Evolutionary conservation across 805 yeast genomes (phyloP).

Genomic region (Candida endomychidarum): DNA sequence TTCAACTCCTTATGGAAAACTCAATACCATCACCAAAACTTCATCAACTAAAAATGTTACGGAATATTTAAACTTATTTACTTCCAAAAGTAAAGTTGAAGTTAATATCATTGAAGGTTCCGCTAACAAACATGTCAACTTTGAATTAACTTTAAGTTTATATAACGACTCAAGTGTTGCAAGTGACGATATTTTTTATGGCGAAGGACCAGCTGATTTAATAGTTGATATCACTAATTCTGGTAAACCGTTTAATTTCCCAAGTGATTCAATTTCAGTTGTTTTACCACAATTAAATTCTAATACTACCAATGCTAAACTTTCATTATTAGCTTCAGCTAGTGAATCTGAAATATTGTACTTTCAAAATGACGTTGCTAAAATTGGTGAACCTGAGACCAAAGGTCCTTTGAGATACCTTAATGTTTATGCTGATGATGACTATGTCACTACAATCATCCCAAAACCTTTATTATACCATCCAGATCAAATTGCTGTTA

Average conservation of each 20-base stretch:
- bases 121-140: constrained; percentile 13
- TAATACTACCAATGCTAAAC: constrained; percentile 22
- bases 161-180: constrained; percentile 18
- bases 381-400: constrained; percentile 12
- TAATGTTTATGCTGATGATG: constrained; percentile 22
- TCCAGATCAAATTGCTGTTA: constrained; percentile 19
- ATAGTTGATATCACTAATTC: constrained; percentile 22
- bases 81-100: constrained; percentile 12
- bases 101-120: constrained; percentile 25
- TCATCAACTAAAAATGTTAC: constrained; percentile 26
- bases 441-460: constrained; percentile 22
- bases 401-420: constrained; percentile 27
- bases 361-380: constrained; percentile 18
- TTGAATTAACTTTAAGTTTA: constrained; percentile 22
- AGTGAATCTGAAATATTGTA: constrained; percentile 24
- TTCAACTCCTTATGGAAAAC: constrained; percentile 22
- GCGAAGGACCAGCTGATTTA: constrained; percentile 22
- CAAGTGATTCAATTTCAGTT: constrained; percentile 20
- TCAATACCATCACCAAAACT: constrained; percentile 17
- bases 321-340: constrained; percentile 27
- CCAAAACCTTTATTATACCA: constrained; percentile 31
- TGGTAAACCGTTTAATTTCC: constrained; percentile 20
- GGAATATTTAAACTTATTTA: constrained; percentile 23
- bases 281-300: constrained; percentile 20
- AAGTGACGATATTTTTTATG: constrained; percentile 17